Evolutionary conservation across 129 eudicot genomes (phyloP).

Genomic region (Flaveria trinervia): DNA sequence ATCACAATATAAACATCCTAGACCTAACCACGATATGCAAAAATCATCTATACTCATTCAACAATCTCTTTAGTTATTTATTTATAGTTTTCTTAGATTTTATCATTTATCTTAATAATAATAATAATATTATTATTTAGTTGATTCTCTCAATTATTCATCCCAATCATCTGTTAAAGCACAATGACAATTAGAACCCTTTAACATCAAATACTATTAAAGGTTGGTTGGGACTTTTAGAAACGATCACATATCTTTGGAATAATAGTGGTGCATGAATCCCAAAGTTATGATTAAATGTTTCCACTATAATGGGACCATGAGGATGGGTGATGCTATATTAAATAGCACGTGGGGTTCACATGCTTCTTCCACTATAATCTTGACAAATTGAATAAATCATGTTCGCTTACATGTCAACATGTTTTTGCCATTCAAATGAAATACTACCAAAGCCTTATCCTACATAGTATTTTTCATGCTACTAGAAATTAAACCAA

Average conservation of each 20-base stretch:
- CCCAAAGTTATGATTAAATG: slow-evolving; percentile 25
- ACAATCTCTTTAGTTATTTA: not conserved
- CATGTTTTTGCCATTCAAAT: slow-evolving; percentile 16
- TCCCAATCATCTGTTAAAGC: not conserved
- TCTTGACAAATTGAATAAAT: slow-evolving; percentile 24
- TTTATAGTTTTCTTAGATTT: not conserved
- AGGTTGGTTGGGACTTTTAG: slow-evolving; percentile 6
- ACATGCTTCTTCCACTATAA: slow-evolving; percentile 27
- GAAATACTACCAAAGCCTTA: not conserved
- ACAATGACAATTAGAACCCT: slow-evolving; percentile 7
- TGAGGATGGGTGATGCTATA: slow-evolving; percentile 24
- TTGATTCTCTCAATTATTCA: not conserved
- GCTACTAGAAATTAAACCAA: not conserved
- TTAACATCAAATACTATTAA: slow-evolving; percentile 18
- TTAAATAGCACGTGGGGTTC: slow-evolving; percentile 39
- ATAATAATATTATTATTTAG: not conserved
- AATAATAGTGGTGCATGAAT: slow-evolving; percentile 20
- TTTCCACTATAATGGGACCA: slow-evolving; percentile 33
- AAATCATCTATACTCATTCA: too few species aligned
- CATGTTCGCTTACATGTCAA: slow-evolving; percentile 24
- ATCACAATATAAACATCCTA: too few species aligned
- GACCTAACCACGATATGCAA: too few species aligned
- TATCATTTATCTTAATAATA: not conserved
- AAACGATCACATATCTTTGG: not conserved
- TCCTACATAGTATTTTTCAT: not conserved